Evolutionary conservation across 1,284 basidiomycete genomes (phyloP).

Genomic region (Dichomitus squalens): DNA sequence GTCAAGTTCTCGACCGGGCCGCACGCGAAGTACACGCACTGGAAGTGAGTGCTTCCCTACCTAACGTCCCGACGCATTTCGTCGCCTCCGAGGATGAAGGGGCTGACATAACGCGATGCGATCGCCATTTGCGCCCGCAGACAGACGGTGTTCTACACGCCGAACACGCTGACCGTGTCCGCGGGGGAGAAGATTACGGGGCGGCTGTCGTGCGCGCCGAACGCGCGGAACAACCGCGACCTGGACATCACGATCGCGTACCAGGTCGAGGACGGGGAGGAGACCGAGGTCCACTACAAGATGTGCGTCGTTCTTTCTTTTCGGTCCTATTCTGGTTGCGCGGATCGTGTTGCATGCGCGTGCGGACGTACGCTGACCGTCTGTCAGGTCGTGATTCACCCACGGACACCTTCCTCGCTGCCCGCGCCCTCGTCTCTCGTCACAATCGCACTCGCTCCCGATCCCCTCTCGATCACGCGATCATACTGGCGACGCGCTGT

Average conservation of each 20-base stretch:
- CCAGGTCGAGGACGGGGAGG: slow-evolving; percentile 44
- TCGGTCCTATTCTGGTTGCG: slow-evolving; percentile 3
- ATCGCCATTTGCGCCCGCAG: slow-evolving; percentile 36
- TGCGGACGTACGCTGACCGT: slow-evolving; percentile 59
- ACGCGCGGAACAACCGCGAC: slow-evolving; percentile 89
- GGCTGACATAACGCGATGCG: not conserved
- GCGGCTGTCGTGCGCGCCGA: slow-evolving; percentile 78
- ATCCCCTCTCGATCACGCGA: not conserved
- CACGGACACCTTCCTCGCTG: slow-evolving; percentile 1
- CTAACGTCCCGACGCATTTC: not conserved
- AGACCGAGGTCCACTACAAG: slow-evolving; percentile 63
- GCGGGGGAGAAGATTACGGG: slow-evolving; percentile 78
- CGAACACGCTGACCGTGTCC: slow-evolving; percentile 66
- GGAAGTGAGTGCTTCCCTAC: slow-evolving; percentile 72
- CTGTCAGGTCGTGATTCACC: slow-evolving; percentile 67
- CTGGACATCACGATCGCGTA: slow-evolving; percentile 88
- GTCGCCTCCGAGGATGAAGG: not conserved
- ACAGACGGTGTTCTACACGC: slow-evolving; percentile 97
- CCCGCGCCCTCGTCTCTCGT: not conserved
- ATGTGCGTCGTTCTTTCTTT: slow-evolving; percentile 63
- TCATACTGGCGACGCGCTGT: not conserved
- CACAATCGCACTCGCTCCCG: not conserved
- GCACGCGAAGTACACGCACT: slow-evolving; percentile 95
- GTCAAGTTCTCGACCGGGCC: slow-evolving; percentile 95
- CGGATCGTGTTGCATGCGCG: slow-evolving; percentile 1